Conservation (phyloP, 1,139 yeast species). For the Kluyveromyces sp. region DNA sequence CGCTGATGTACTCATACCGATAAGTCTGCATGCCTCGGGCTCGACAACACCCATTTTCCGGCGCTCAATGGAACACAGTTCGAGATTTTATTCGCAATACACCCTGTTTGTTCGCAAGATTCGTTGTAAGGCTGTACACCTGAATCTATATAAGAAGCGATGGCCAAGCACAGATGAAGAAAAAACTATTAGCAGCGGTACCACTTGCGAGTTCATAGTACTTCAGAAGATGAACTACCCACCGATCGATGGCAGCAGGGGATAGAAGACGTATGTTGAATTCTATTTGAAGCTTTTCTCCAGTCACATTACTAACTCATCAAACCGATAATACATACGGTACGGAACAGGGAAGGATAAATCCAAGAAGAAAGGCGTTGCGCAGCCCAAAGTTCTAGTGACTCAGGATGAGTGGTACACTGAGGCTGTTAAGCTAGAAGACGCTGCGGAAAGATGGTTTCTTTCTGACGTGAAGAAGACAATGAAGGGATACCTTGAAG, state of each 20-base stretch:
- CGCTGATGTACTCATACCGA: conserved; percentile 7
- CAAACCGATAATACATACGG: not conserved
- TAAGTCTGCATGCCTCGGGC: not conserved
- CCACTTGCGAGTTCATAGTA: no score
- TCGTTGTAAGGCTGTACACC: no score
- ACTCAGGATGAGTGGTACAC: conserved; percentile 29
- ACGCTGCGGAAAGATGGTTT: conserved; percentile 33
- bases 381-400: conserved; percentile 7
- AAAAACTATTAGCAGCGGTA: no score
- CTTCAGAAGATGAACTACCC: no score
- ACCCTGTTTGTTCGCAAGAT: no score
- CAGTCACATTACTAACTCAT: not conserved
- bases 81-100: not conserved
- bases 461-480: conserved; percentile 30
- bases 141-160: not conserved
- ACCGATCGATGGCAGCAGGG: not conserved
- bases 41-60: not conserved
- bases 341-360: not conserved
- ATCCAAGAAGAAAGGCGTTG: conserved; percentile 5
- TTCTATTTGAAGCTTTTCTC: not conserved
- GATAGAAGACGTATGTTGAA: not conserved
- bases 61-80: not conserved
- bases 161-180: not conserved
- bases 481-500: conserved; percentile 24
- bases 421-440: conserved; percentile 29